Conservation (phyloP, 371 early-diverging fungal genomes). For the Mucor plumbeus region DNA sequence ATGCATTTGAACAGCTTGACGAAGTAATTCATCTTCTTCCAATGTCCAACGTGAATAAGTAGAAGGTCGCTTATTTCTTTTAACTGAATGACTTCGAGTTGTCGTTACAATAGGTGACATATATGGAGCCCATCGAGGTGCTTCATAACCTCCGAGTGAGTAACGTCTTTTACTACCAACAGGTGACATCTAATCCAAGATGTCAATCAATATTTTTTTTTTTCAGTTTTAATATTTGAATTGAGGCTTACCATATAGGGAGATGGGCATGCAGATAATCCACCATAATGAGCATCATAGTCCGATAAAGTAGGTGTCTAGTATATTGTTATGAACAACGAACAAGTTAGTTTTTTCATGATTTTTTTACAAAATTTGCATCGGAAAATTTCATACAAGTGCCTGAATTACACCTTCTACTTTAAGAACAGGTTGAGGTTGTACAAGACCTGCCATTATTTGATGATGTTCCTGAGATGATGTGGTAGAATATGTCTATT, state of each 20-base stretch:
- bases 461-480: slow-evolving; percentile 13
- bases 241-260: slow-evolving; percentile 17
- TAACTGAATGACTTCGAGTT: slow-evolving; percentile 38
- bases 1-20: slow-evolving; percentile 51
- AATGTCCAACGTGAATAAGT: slow-evolving; percentile 56
- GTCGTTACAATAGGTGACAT: slow-evolving; percentile 44
- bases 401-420: slow-evolving; percentile 27
- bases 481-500: slow-evolving; percentile 1
- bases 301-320: slow-evolving; percentile 23
- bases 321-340: not conserved
- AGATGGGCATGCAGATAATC: slow-evolving; percentile 20
- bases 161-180: slow-evolving; percentile 25
- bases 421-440: slow-evolving; percentile 20
- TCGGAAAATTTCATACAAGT: slow-evolving; percentile 16
- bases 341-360: not conserved
- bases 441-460: slow-evolving; percentile 22
- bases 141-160: slow-evolving; percentile 33
- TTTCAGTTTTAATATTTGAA: not conserved
- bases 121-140: slow-evolving; percentile 25
- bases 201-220: not conserved
- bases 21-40: slow-evolving; percentile 53
- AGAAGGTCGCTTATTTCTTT: slow-evolving; percentile 43
- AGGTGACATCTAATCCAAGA: slow-evolving; percentile 16
- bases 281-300: slow-evolving; percentile 21
- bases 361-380: not conserved